phyloP scores from a whole-genome alignment of 2,329 filamentous ascomycete genomes.

The Monosporascus sp. region DNA sequence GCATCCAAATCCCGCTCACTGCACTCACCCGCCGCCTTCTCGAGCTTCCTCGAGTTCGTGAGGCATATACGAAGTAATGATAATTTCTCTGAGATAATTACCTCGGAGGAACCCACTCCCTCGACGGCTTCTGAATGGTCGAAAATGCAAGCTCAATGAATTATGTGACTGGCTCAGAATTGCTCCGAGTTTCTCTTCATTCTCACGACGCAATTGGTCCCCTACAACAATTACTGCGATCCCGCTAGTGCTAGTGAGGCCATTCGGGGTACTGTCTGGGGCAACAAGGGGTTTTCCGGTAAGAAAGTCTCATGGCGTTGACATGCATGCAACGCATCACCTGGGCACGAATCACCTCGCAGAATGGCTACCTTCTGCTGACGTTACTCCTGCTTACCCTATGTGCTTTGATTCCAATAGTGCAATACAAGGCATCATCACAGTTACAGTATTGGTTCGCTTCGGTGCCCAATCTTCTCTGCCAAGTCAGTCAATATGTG shows the following conservation, averaged over 20 bases:
- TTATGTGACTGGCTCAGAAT: constrained; percentile 19
- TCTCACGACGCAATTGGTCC: constrained; percentile 10
- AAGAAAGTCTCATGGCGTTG: background rate
- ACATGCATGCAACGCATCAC: constrained; percentile 1
- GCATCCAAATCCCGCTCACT: constrained; percentile 7
- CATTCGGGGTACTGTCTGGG: background rate
- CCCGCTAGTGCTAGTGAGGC: background rate
- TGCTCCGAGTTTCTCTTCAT: constrained; percentile 10
- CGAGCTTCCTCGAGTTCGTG: background rate
- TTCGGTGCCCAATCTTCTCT: background rate
- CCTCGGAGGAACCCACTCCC: no score
- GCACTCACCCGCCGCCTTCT: background rate
- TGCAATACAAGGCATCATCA: background rate
- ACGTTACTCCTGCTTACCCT: background rate
- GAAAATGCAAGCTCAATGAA: constrained; percentile 15
- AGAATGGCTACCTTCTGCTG: background rate
- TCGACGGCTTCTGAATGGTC: constrained; percentile 10
- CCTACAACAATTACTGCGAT: constrained; percentile 2
- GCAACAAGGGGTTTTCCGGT: background rate
- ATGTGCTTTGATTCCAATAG: background rate
- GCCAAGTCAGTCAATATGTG: background rate
- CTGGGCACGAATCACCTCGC: constrained; percentile 10
- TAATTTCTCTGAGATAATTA: no score
- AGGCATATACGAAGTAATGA: no score
- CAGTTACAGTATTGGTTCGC: background rate